Evolutionary conservation across 768 basidiomycete genomes (phyloP).

Genomic region (Cubamyces lactineus): DNA sequence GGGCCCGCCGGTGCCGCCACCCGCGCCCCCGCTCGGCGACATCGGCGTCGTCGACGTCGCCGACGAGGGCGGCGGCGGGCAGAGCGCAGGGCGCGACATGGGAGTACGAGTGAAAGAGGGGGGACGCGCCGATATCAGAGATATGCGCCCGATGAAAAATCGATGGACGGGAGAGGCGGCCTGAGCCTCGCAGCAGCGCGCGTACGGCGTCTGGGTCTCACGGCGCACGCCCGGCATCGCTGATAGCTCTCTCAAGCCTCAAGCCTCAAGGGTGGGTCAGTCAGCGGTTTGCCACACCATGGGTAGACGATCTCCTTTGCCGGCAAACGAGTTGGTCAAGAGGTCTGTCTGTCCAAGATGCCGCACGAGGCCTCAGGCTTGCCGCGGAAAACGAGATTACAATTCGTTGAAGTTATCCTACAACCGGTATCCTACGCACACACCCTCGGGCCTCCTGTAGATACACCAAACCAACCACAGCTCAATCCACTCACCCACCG

Average conservation of each 20-base stretch:
- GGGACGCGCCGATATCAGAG: not conserved
- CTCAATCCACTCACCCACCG: too few relatives aligned
- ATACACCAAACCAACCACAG: not conserved
- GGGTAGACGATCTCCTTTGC: too few relatives aligned
- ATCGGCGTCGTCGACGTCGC: not conserved
- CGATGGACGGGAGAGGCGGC: slow-evolving; percentile 14
- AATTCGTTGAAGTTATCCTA: slow-evolving; percentile 16
- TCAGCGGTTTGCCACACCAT: too few relatives aligned
- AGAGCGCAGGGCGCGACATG: slow-evolving; percentile 3
- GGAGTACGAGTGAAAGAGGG: slow-evolving; percentile 11
- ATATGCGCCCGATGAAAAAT: slow-evolving; percentile 17
- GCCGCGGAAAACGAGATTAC: slow-evolving; percentile 15
- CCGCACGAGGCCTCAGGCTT: not conserved
- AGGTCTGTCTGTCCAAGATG: too few relatives aligned
- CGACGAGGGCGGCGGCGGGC: not conserved
- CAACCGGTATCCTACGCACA: slow-evolving; percentile 11
- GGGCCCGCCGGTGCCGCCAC: not conserved
- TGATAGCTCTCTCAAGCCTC: slow-evolving; percentile 7
- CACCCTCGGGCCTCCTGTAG: slow-evolving; percentile 1
- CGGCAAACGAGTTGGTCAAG: too few relatives aligned
- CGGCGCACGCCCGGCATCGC: slow-evolving; percentile 15
- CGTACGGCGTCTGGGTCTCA: slow-evolving; percentile 6
- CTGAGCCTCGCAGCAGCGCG: slow-evolving; percentile 7
- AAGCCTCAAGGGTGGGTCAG: too few relatives aligned
- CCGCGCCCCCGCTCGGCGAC: not conserved